Base-by-base conservation (phyloP, 2,329 filamentous ascomycete genomes). In the Herpomyces periplanetae region DNA sequence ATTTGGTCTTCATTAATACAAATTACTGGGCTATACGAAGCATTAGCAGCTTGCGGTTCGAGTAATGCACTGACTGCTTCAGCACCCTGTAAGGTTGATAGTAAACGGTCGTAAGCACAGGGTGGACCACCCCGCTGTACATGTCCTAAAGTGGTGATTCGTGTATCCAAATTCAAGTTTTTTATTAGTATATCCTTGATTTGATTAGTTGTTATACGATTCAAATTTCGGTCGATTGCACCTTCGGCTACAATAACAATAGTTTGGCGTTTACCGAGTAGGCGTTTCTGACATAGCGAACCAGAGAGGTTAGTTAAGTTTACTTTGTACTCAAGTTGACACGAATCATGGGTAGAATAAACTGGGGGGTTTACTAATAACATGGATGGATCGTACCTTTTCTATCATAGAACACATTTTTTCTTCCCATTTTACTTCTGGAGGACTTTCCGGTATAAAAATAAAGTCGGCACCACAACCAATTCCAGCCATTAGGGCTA, bases 1-100 rank as follows among this genome's bases (percentile, higher is more conserved):
- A 96, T 91, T 44, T 96, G 85, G 51, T 91, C 91, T 45, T 96
- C 80, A 26, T 62, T 73, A 28, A 96, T 73, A 29, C 71, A 73
- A 34, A 96, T 91, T 33, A 96, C 73, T 22, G 71, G 75, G 18
- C 71, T 87, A 21, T 69, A 66, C 0, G 66, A 75, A 16, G 80
- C 63, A 5, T 80, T 71, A 0, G 59, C 84, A 19, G 69, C 66
- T n/a, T n/a, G n/a, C n/a, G n/a, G n/a, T 27, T 85, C 68, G 11
- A 88, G 49, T 8, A 88, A 68, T 10, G 75, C 73, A 31, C 65
- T 69, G 32, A 91, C 73, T 10, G 73, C 75, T 38, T 88, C 73
- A 3, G 85, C 69, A 31, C 73, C 80, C 35, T 96, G 80, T 13
- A 91, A 44, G 0, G 80, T 96, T 4, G 64, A 60, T 18, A 96